Base-by-base conservation (phyloP, 1,284 basidiomycete genomes). In the Moniliella sp. region DNA sequence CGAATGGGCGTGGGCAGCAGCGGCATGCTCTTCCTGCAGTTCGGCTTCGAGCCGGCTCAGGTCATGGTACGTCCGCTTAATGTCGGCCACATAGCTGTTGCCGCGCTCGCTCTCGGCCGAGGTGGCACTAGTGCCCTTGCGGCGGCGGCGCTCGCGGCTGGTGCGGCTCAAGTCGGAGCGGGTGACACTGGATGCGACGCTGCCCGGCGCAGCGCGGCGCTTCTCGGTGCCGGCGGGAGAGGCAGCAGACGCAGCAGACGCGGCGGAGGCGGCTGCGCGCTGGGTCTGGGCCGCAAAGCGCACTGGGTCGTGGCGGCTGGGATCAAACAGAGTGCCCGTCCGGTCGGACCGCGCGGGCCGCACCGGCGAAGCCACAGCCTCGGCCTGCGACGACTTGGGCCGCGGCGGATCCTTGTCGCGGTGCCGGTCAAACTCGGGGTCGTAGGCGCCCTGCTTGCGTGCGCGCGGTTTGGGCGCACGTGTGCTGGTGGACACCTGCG, bases 261-360 rank as follows among this genome's bases (percentile, higher is more conserved):
- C n/a, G n/a, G 12, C 21, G 19, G 12, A 5, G 5, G 8, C 34
- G 10, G 27, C 18, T 14, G 23, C 14, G 7, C 28, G 34, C 28
- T 46, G 39, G 17, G 39, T 35, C 31, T 40, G 33, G 3, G 42
- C 37, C 0, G 45, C 45, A 27, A 50, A 50, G 15, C 37, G 70
- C 27, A 82, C 71, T 0, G 81, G 78, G 55, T 86, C 77, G 55
- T 86, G 76, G 55, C 76, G 76, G 29, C 76, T 66, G 38, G 75
- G 76, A 53, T 84, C 79, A 38, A 82, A 84, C 0, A 86, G 46
- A 32, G 49, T 42, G 18, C 46, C 39, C 11, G 29, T n/a, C 14
- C 17, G 27, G 5, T 28, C n/a, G n/a, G n/a, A n/a, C n/a, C n/a
- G n/a, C n/a, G n/a, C n/a, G n/a, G n/a, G n/a, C n/a, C n/a, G n/a